Percentiles rank a stretch among this genome's conserved stretches.
Conservation (phyloP, 768 basidiomycete genomes). For the Phaeotremella skinneri region DNA sequence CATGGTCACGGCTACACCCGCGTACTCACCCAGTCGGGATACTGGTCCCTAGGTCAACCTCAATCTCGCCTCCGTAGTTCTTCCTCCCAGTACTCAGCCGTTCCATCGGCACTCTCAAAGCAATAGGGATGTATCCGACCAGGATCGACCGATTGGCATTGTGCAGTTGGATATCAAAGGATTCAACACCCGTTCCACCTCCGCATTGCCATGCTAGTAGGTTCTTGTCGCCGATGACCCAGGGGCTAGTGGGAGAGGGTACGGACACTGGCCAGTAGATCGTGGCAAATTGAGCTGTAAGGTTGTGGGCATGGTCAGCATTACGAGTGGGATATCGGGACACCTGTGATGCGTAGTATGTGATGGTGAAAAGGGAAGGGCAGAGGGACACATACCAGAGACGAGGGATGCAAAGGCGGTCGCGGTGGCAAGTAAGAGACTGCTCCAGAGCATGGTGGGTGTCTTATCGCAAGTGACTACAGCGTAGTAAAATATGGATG, state of each 20-base stretch:
- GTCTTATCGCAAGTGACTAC: too few species aligned
- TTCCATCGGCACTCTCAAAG: slow-evolving; percentile 47
- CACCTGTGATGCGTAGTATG: not conserved
- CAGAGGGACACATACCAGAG: slow-evolving; percentile 3
- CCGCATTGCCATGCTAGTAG: slow-evolving; percentile 44
- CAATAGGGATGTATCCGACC: slow-evolving; percentile 46
- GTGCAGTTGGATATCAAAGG: slow-evolving; percentile 50
- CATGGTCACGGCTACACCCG: too few species aligned
- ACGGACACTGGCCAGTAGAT: slow-evolving; percentile 48
- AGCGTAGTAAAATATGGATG: not conserved
- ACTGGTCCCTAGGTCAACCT: slow-evolving; percentile 36
- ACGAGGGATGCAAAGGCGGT: slow-evolving; percentile 5
- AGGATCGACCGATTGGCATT: slow-evolving; percentile 43
- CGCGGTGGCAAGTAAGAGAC: not conserved
- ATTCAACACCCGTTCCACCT: slow-evolving; percentile 45
- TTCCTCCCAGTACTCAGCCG: slow-evolving; percentile 37
- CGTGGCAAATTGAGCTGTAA: slow-evolving; percentile 25
- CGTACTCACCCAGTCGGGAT: slow-evolving; percentile 37
- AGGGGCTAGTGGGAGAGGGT: slow-evolving; percentile 34
- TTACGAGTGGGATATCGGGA: not conserved
- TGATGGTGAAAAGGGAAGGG: not conserved
- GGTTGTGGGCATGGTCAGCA: not conserved
- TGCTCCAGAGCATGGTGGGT: not conserved
- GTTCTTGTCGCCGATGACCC: slow-evolving; percentile 48
- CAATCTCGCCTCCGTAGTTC: slow-evolving; percentile 48